Conservation (phyloP, 768 basidiomycete species). For the Suillus subaureus region DNA sequence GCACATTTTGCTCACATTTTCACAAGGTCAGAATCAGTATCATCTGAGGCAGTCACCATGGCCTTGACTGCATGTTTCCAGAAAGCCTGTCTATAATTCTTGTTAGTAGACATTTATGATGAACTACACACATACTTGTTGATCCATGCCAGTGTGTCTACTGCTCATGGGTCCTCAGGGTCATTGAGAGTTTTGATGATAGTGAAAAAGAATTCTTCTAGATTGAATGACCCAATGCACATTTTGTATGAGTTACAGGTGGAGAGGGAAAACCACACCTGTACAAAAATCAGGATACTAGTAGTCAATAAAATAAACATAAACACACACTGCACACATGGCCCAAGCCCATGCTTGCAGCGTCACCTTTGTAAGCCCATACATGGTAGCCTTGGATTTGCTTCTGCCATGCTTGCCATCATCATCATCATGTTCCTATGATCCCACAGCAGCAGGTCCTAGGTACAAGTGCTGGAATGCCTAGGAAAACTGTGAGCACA, state of each 20-base stretch:
- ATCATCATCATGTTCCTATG: too few relatives aligned
- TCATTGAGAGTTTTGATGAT: not conserved
- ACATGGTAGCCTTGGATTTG: too few relatives aligned
- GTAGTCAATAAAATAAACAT: not conserved
- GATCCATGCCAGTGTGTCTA: not conserved
- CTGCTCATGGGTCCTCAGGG: not conserved
- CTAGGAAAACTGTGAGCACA: too few relatives aligned
- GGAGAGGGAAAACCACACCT: not conserved
- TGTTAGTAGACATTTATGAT: not conserved
- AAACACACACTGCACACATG: too few relatives aligned
- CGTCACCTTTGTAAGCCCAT: too few relatives aligned
- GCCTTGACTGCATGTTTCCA: not conserved
- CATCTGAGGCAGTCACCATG: not conserved
- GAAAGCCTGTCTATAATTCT: not conserved
- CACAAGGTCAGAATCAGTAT: not conserved
- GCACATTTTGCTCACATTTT: not conserved
- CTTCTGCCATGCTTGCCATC: too few relatives aligned
- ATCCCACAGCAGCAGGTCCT: too few relatives aligned
- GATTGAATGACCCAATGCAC: not conserved
- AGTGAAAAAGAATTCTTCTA: not conserved
- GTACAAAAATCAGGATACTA: not conserved
- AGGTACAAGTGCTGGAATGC: not conserved
- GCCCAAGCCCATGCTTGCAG: too few relatives aligned
- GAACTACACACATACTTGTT: not conserved
- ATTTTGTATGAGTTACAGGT: not conserved